phyloP scores from a whole-genome alignment of 331 rosid species.

The Malus hybrid region DNA sequence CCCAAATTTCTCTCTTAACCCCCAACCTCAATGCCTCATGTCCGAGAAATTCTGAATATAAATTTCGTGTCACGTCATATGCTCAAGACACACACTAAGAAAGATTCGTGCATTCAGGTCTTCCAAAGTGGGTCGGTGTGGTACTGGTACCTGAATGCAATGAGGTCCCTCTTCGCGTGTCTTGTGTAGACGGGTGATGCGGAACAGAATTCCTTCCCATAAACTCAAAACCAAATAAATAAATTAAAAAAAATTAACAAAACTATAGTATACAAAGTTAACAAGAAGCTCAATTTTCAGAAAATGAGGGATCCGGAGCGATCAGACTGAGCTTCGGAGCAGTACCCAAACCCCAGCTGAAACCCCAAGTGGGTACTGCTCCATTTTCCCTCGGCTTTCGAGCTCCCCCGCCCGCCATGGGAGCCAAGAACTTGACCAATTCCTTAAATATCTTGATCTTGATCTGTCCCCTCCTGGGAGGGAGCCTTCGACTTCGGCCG shows the following conservation, averaged over 20 bases:
- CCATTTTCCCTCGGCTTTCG: conserved; percentile 3
- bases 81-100: neutral
- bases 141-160: too few species aligned
- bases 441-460: conserved; percentile 4
- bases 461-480: conserved; percentile 19
- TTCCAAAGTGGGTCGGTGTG: too few species aligned
- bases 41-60: too few species aligned
- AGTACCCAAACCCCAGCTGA: neutral
- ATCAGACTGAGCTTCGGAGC: conserved; percentile 12
- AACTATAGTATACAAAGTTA: neutral
- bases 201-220: neutral
- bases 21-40: neutral
- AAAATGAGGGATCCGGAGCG: neutral
- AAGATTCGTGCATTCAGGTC: too few species aligned
- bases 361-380: too few species aligned
- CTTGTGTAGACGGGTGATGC: too few species aligned
- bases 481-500: neutral
- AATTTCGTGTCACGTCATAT: neutral
- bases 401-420: neutral
- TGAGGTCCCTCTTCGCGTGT: too few species aligned
- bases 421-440: conserved; percentile 3
- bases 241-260: neutral
- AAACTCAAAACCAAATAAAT: neutral
- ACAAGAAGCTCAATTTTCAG: neutral
- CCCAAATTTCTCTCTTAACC: neutral